Conservation (phyloP, 768 basidiomycete species). For the Mycena venus region DNA sequence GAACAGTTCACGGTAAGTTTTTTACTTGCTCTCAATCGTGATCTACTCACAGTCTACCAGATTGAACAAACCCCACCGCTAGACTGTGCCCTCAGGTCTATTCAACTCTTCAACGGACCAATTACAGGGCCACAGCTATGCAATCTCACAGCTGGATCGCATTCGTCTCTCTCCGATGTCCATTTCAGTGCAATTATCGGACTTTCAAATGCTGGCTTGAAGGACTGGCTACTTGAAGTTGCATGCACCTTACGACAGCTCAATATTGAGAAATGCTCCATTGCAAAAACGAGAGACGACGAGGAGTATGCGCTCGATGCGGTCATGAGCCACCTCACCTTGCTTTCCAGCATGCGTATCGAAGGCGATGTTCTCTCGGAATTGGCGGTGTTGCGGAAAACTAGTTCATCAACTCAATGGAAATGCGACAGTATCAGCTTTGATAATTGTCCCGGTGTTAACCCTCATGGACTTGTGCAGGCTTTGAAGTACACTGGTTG, state of each 20-base stretch:
- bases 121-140: constrained; percentile 15
- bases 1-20: constrained; percentile 7
- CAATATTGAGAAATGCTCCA: constrained; percentile 14
- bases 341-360: constrained; percentile 3
- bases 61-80: constrained; percentile 18
- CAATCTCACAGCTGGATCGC: constrained; percentile 17
- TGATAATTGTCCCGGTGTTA: constrained; percentile 10
- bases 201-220: constrained; percentile 15
- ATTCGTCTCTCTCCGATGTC: constrained; percentile 10
- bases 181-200: constrained; percentile 6
- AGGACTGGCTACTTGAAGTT: constrained; percentile 4
- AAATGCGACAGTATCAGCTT: neutral
- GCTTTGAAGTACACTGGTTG: constrained; percentile 11
- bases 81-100: neutral
- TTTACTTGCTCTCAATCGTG: neutral
- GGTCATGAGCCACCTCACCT: constrained; percentile 1
- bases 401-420: neutral
- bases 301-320: constrained; percentile 19
- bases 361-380: constrained; percentile 15
- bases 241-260: neutral
- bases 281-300: constrained; percentile 2
- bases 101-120: neutral
- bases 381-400: constrained; percentile 10
- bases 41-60: neutral
- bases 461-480: constrained; percentile 17